Evolutionary conservation across 129 eudicot genomes (phyloP), one percentile per base, ranked within the genome.

Genomic region (Silybum marianum): DNA sequence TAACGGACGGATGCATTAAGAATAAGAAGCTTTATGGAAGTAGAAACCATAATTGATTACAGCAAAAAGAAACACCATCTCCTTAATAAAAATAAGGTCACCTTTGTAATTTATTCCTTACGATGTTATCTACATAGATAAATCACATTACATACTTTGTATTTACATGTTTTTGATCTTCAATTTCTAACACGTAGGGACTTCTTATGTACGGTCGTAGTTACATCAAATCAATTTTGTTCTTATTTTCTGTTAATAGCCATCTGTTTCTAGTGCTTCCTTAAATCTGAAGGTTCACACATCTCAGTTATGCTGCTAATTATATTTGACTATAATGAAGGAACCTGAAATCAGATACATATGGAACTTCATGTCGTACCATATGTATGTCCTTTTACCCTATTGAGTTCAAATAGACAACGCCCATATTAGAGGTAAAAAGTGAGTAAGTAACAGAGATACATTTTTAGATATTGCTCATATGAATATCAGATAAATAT

Each of bases 311-410:
- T 58, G 66, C 66, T 58, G 66, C 23, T 58, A 58, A 58, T 19
- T n/a, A 58, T 58, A 58, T 58, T 58, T n/a, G 66, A 18, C 66
- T 44, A 21, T 62, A 30, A 83, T 32, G 51, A 1, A 63, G 40
- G 74, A 78, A 25, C 25, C 78, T n/a, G 66, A 58, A 58, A n/a
- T 58, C 71, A 73, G 74, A 73, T 40, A 26, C 67, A 60, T 62
- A 11, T 68, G 62, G n/a, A 19, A 54, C 26, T 5, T 8, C 21
- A 69, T 74, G 11, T 58, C 28, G 11, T 67, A 78, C 73, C 73
- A 58, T 66, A 67, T 39, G 28, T 24, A 25, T 66, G 73, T 83
- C 81, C 87, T 77, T 89, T 83, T 86, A 77, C 65, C 23, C 72
- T 83, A 65, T 66, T 80, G 60, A 72, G 54, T 58, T 58, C 65